These are phyloP conservation scores for Cladophialophora immunda DNA, from an alignment of 2,329 filamentous ascomycete species.

Conservation along the genomic window DNA sequence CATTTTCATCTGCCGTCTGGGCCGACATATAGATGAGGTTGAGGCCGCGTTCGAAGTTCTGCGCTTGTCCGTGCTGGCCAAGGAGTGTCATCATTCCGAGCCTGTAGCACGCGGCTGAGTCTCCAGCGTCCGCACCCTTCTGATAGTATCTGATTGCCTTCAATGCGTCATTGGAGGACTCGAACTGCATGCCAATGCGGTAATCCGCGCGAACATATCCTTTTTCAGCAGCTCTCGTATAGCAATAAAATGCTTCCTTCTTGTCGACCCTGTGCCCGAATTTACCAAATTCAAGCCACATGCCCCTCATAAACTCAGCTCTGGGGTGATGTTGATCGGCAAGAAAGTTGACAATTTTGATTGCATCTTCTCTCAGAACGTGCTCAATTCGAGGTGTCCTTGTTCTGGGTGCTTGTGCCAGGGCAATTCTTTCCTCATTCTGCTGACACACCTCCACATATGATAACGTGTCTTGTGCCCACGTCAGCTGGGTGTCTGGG, in stretches of 20 bases:
- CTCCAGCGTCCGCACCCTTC: constrained; percentile 77
- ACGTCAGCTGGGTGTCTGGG: constrained; percentile 93
- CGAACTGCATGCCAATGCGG: constrained; percentile 97
- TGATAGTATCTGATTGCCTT: constrained; percentile 94
- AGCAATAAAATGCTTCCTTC: constrained; percentile 89
- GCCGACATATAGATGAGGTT: constrained; percentile 85
- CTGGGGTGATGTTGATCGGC: constrained; percentile 92
- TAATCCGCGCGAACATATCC: constrained; percentile 92
- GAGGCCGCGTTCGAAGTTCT: constrained; percentile 79
- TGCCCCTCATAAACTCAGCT: constrained; percentile 91
- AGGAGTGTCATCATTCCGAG: constrained; percentile 97
- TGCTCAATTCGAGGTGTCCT: constrained; percentile 88
- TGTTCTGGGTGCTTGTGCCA: constrained; percentile 68
- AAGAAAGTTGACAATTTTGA: constrained; percentile 90
- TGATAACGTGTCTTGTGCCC: constrained; percentile 90
- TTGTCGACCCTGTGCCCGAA: constrained; percentile 91
- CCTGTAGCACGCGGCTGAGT: constrained; percentile 88
- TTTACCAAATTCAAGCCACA: constrained; percentile 98
- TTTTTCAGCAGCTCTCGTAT: constrained; percentile 78
- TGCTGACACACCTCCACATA: constrained; percentile 87
- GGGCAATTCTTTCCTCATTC: constrained; percentile 73
- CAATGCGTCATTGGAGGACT: constrained; percentile 89
- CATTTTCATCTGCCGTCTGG: constrained; percentile 90
- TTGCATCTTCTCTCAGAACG: constrained; percentile 83
- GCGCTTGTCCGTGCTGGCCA: constrained; percentile 88